Conservation (phyloP, 495 filamentous ascomycete species). For the Penicillium turbatum region DNA sequence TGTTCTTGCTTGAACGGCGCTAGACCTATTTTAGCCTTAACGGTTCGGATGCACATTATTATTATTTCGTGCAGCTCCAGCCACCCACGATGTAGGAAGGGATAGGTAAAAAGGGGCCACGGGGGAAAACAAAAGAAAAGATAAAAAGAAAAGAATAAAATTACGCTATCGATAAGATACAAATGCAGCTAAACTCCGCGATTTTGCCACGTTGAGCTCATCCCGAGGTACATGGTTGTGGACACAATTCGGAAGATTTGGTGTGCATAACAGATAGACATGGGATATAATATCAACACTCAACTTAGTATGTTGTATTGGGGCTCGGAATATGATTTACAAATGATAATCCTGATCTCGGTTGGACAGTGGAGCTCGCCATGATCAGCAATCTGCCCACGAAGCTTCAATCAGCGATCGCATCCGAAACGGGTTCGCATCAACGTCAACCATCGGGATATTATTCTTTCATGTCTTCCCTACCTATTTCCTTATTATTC, state of each 20-base stretch:
- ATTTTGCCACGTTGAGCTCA: slow-evolving; percentile 24
- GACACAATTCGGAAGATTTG: slow-evolving; percentile 6
- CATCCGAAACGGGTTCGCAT: slow-evolving; percentile 1
- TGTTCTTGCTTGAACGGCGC: not conserved
- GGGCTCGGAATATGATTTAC: not conserved
- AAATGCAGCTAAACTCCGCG: slow-evolving; percentile 14
- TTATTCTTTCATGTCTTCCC: not conserved
- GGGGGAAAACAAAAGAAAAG: too few species aligned
- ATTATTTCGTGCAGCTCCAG: slow-evolving; percentile 10
- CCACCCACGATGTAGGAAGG: slow-evolving; percentile 3
- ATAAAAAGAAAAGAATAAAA: not conserved
- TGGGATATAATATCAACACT: too few species aligned
- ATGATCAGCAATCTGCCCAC: slow-evolving; percentile 10
- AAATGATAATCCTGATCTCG: not conserved
- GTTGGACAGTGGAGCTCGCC: slow-evolving; percentile 7
- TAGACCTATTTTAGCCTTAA: not conserved
- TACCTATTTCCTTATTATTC: not conserved
- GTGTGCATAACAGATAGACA: not conserved
- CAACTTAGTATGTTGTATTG: too few species aligned
- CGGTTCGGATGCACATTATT: not conserved
- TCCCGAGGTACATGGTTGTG: slow-evolving; percentile 11
- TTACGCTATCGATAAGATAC: slow-evolving; percentile 4
- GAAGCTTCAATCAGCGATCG: slow-evolving; percentile 15
- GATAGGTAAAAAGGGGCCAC: not conserved
- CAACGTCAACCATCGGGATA: not conserved